Base-by-base conservation (phyloP, 2,329 filamentous ascomycete genomes). In the Exophiala viscosa region DNA sequence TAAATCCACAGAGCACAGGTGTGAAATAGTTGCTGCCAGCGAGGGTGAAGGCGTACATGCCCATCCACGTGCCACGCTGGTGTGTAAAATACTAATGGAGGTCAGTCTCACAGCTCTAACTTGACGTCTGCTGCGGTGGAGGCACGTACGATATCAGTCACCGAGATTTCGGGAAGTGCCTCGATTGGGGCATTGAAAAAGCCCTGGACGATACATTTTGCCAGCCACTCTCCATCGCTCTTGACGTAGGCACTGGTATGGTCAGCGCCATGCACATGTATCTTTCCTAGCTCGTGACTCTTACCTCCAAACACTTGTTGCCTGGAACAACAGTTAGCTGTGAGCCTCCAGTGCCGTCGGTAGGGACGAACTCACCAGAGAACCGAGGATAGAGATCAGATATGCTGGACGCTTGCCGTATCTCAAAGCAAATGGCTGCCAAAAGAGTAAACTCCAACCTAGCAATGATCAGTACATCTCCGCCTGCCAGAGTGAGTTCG, bases 181-280 rank as follows among this genome's bases (percentile, higher is more conserved):
- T 79, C 76, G 15, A 77, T 72, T 0, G 76, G 75, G 1, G 76
- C 71, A 14, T 66, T 69, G 28, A 76, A 71, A 55, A 78, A 73
- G 1, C 76, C 76, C 47, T 73, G 70, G 1, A 79, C 58, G 20
- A 78, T 69, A 42, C 72, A 73, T 55, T 71, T 72, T 4, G 73
- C 74, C 18, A 73, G 72, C 75, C 75, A 79, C 57, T 76, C 70
- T 5, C 74, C 73, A 28, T 73, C 70, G n/a, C 67, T 72, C 32
- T 68, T 72, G 3, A 71, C 70, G 50, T 75, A 70, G 0, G 73
- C 68, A 23, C 67, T 70, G 15, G 3, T 13, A 10, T 2, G n/a
- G 18, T 40, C 38, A 40, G 28, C 38, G 3, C 35, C 32, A 32
- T n/a, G 17, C 38, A 9, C 28, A 23, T 18, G 71, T 71, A 17